Base-by-base conservation (phyloP, 1,284 basidiomycete genomes). In the Tylopilus sp. region DNA sequence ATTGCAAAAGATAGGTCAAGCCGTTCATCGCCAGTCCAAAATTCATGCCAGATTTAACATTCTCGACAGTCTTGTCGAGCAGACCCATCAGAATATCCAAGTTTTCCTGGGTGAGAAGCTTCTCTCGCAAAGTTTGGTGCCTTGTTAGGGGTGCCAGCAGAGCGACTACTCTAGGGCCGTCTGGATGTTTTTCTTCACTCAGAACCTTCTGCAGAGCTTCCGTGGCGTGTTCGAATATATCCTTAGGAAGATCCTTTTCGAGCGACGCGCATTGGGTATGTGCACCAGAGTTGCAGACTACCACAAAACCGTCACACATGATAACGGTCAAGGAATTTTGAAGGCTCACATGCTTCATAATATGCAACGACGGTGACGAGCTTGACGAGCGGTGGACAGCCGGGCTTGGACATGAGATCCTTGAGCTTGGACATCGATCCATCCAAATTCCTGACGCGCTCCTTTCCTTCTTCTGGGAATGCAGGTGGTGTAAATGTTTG, bases 341-440 rank as follows among this genome's bases (percentile, higher is more conserved):
- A 51, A 51, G 7, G 55, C 74, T 62, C 32, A 75, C 74, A 68
- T 26, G 66, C 68, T 47, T 77, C 74, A 16, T 69, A 73, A 58
- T 73, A 77, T 13, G 72, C 72, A 2, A 77, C 65, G 6, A 74
- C 64, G 19, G 70, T 64, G 22, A 71, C 68, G 6, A 75, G 68
- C 49, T 61, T 69, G 7, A 74, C 67, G 6, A 78, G 62, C 1
- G 61, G 36, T 3, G 60, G 53, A 36, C 58, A 60, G 5, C 60
- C 24, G 15, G 12, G 47, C 41, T 19, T 44, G 6, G 15, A 6
- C 10, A 75, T 67, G 41, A 78, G 51, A 5, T 32, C 33, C 29
- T 13, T 54, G 15, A 75, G 62, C 38, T 36, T 33, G 7, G 38
- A 9, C 39, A 57, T 49, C 69, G 67, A 77, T 16, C 47, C 1